A percentile compares a stretch with the other conserved stretches of the same genome.
phyloP scores from a whole-genome alignment of 805 yeast genomes.

The Cyberlindnera mycetangii region DNA sequence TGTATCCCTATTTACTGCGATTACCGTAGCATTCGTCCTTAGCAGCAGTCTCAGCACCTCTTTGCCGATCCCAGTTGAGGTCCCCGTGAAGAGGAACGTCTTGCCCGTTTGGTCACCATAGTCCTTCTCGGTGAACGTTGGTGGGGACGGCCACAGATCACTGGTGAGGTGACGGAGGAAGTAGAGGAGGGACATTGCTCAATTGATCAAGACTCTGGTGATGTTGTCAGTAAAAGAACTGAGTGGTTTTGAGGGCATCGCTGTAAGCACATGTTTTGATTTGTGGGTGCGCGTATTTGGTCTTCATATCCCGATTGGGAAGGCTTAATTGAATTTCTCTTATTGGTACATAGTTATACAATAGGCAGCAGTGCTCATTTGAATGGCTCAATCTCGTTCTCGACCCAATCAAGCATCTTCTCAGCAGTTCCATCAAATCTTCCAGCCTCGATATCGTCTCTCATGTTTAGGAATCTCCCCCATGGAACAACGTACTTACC shows the following conservation, averaged over 20 bases:
- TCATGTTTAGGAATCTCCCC: conserved; percentile 37
- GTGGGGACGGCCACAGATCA: conserved; percentile 17
- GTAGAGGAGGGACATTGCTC: neutral
- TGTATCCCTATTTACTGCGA: conserved; percentile 35
- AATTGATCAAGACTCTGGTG: too few relatives aligned
- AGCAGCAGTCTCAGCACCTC: conserved; percentile 32
- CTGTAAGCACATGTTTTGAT: too few relatives aligned
- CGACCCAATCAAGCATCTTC: conserved; percentile 35
- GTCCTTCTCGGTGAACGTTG: conserved; percentile 27
- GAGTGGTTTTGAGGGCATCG: too few relatives aligned
- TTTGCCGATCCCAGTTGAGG: conserved; percentile 34
- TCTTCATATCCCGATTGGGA: too few relatives aligned
- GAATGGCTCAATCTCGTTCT: conserved; percentile 21
- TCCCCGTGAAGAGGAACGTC: conserved; percentile 30
- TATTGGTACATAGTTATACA: too few relatives aligned
- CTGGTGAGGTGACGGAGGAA: neutral
- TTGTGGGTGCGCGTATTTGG: too few relatives aligned
- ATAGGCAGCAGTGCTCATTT: conserved; percentile 5
- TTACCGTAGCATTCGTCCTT: conserved; percentile 33
- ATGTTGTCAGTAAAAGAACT: too few relatives aligned
- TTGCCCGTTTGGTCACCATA: conserved; percentile 29
- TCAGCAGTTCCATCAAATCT: conserved; percentile 32
- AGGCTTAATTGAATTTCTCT: too few relatives aligned
- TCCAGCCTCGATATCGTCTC: conserved; percentile 36
- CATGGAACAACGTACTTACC: conserved; percentile 41